Percentiles rank a stretch among this genome's conserved stretches.
Evolutionary conservation across 2,329 filamentous ascomycete species (phyloP).

Genomic region (Chrysoporthe puriensis): DNA sequence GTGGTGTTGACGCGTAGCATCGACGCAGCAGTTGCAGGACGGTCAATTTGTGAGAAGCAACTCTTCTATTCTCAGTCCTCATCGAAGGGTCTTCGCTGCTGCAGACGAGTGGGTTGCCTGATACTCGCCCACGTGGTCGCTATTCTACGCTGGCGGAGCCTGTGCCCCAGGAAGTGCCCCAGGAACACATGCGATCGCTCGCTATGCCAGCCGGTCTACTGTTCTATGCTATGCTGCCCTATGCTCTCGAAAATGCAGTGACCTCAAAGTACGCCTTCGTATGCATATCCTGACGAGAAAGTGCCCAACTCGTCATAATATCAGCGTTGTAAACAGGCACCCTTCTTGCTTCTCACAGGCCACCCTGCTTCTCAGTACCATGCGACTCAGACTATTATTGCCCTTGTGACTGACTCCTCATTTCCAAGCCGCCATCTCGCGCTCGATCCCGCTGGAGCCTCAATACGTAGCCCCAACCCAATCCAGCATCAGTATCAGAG

Average conservation of each 20-base stretch:
- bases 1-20: background rate
- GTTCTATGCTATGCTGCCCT: background rate
- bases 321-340: background rate
- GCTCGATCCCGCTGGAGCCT: background rate
- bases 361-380: too few relatives aligned
- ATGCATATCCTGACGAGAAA: background rate
- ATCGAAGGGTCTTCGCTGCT: background rate
- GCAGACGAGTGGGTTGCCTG: background rate
- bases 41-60: background rate
- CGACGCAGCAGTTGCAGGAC: background rate
- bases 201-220: background rate
- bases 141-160: background rate
- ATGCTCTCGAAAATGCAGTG: background rate
- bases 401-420: background rate
- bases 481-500: slow-evolving; percentile 22
- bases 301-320: too few relatives aligned
- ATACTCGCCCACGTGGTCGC: background rate
- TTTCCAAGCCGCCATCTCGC: background rate
- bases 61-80: background rate
- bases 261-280: too few relatives aligned
- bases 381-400: background rate
- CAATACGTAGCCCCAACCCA: slow-evolving; percentile 28
- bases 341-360: background rate
- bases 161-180: background rate
- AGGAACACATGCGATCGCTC: background rate